Evolutionary conservation across 2,329 filamentous ascomycete genomes (phyloP), one percentile per base, ranked within the genome.

Genomic region (Leptographium wingfieldii): DNA sequence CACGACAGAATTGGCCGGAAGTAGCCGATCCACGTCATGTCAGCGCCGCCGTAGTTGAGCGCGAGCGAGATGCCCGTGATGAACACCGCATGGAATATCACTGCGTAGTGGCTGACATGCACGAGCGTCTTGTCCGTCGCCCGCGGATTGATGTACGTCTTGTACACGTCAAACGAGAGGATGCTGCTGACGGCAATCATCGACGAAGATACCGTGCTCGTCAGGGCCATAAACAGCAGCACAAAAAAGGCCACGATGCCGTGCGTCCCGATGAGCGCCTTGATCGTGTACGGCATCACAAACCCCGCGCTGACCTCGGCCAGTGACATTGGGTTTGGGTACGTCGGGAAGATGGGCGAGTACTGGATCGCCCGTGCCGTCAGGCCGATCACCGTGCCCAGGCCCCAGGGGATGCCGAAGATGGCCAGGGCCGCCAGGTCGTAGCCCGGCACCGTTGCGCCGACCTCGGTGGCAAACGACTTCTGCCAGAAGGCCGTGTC

Each of bases 401-500:
- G 71, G 7, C 69, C 66, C 59, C 72, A 73, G 0, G 71, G 71
- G 7, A 73, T 69, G 19, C 70, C 71, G 46, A 71, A 72, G 69
- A 70, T 72, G 3, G 73, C 71, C 35, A 75, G 22, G 0, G 56
- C 61, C 9, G 56, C 63, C 5, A 63, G 25, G 58, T 56, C 53
- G 9, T 76, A 77, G 3, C 72, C 74, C 48, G 71, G 71, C 1
- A 75, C 73, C 0, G 71, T 68, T 0, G 73, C 68, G 22, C 73
- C 68, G 6, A 73, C 55, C 61, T 72, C 70, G 11, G 73, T 65
- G 1, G 70, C 73, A 62, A 74, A 80, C 0, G 73, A 74, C 67
- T 80, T 80, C 60, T 79, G 76, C 76, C 76, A 80, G 66, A 80
- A 80, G 1, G 73, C 77, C 4, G 76, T 80, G 63, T 80, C 73